Evolutionary conservation across 2,329 filamentous ascomycete species (phyloP), one percentile per base, ranked within the genome.

Genomic region (Fusarium vanettenii): DNA sequence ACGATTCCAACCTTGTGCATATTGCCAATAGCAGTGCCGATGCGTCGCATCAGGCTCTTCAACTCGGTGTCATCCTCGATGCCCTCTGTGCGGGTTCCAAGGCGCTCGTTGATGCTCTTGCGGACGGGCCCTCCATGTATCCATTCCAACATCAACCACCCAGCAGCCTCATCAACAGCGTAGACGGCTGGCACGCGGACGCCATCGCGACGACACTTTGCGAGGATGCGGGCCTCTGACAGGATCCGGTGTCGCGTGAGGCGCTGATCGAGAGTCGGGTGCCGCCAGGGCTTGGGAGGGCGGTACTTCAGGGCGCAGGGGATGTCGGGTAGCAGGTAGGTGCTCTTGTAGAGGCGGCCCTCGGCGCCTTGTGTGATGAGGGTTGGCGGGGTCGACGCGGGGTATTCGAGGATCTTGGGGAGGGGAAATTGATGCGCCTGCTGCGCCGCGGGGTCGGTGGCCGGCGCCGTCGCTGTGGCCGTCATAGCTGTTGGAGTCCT

Each of bases 341-440:
- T 92, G 20, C 94, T 96, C 83, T 92, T 92, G 90, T 97, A 98
- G 81, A 99, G 91, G 75, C 96, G 94, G 70, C 94, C 95, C 90
- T 99, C 97, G 81, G 97, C 97, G 85, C 97, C 97, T 88, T 98
- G 97, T 67, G 94, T 92, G 78, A 98, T 90, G 80, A 98, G 93
- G 59, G 81, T 83, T 73, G 94, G 91, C 59, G 89, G 84, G 76
- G 87, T 82, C 43, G 90, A 86, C 71, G 89, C 86, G 81, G 89
- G 89, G 85, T 91, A 86, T 68, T 87, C 87, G 83, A 95, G 92
- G 76, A 92, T 89, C 37, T 87, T 83, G 41, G 92, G 92, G 72
- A 94, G 91, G 75, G 87, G 84, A 77, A 87, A 87, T 66, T 77
- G 71, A 60, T 81, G 77, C 27, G 73, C 63, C 61, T 79, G 73